A percentile compares a stretch with the other conserved stretches of the same genome.
phyloP scores from a whole-genome alignment of 768 basidiomycete genomes.

The Cystofilobasidium capitatum region DNA sequence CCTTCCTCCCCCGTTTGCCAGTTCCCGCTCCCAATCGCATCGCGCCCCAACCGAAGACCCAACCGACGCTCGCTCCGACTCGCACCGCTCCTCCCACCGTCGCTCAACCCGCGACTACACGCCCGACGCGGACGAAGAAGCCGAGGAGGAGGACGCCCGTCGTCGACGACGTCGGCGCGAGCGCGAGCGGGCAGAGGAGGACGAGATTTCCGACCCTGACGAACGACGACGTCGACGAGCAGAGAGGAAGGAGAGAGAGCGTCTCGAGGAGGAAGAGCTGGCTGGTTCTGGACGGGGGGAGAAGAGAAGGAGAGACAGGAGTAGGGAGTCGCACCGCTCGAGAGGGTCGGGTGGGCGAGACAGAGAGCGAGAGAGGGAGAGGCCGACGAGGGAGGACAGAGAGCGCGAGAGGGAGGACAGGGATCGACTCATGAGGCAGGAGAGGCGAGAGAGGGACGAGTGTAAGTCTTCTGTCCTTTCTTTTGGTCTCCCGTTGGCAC shows the following conservation, averaged over 20 bases:
- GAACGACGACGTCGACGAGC: constrained; percentile 26
- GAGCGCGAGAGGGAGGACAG: constrained; percentile 5
- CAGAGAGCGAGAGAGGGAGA: background rate
- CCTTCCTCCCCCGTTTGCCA: background rate
- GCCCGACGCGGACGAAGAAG: constrained; percentile 7
- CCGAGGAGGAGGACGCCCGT: constrained; percentile 25
- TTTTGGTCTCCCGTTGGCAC: no score
- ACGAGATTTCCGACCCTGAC: constrained; percentile 26
- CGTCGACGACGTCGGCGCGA: constrained; percentile 50
- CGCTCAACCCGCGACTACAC: background rate
- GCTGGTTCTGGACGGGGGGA: constrained; percentile 19
- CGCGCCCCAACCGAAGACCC: background rate
- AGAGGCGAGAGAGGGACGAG: constrained; percentile 32
- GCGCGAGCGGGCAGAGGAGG: constrained; percentile 46
- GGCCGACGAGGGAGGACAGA: background rate
- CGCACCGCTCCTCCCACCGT: constrained; percentile 2
- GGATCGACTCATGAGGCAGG: constrained; percentile 19
- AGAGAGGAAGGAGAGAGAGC: constrained; percentile 16
- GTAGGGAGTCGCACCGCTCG: constrained; percentile 9
- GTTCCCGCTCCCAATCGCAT: background rate
- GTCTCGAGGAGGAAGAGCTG: background rate
- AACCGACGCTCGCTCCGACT: background rate
- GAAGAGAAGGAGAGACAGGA: constrained; percentile 11
- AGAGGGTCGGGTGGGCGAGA: background rate
- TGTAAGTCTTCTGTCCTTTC: constrained; percentile 3